These are phyloP conservation scores for Phaeolepiota aurea DNA, from an alignment of 768 basidiomycete species.

Conservation along the genomic window DNA sequence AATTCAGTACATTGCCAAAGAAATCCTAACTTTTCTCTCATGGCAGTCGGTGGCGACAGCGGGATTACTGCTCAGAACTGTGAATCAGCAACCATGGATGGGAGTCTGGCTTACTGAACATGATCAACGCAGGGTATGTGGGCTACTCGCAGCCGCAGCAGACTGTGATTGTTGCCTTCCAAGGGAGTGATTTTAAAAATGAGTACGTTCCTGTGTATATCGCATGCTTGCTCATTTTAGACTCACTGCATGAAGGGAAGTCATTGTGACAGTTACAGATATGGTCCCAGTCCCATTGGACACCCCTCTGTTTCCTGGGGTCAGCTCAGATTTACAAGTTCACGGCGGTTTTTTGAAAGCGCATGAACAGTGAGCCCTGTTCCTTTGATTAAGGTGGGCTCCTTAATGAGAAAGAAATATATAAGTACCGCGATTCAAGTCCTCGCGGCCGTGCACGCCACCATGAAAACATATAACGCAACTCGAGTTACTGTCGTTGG, in stretches of 20 bases:
- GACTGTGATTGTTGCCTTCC: constrained; percentile 20
- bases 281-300: too few relatives aligned
- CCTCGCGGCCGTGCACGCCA: constrained; percentile 33
- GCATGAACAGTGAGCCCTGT: constrained; percentile 37
- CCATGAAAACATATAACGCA: constrained; percentile 24
- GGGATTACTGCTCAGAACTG: constrained; percentile 25
- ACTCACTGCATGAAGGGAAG: constrained; percentile 24
- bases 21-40: constrained; percentile 31
- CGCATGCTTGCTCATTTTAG: constrained; percentile 29
- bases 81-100: too few relatives aligned
- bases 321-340: constrained; percentile 28
- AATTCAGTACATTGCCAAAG: constrained; percentile 30
- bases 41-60: constrained; percentile 37
- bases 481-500: constrained; percentile 35
- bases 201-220: constrained; percentile 11
- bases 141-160: constrained; percentile 8
- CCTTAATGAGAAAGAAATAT: constrained; percentile 7
- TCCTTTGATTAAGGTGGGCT: neutral
- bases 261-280: too few relatives aligned
- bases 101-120: too few relatives aligned
- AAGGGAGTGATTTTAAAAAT: constrained; percentile 11
- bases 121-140: constrained; percentile 31
- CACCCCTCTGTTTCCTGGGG: constrained; percentile 46
- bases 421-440: constrained; percentile 30
- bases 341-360: constrained; percentile 39